A percentile compares a stretch with the other conserved stretches of the same genome.
phyloP scores from a whole-genome alignment of 2,329 filamentous ascomycete species.

The Fusarium agapanthi region DNA sequence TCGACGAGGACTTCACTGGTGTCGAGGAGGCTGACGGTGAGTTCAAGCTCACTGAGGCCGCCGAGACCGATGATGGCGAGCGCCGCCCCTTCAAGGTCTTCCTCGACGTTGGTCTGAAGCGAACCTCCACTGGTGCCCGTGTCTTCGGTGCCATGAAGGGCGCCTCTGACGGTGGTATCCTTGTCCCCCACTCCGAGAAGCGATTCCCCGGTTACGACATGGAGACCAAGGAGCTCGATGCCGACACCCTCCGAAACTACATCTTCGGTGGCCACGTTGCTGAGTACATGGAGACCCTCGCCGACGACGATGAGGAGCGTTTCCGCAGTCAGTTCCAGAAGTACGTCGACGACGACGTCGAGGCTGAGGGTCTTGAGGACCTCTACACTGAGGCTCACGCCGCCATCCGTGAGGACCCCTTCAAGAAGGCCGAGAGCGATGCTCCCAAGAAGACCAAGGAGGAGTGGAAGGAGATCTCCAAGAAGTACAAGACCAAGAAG shows the following conservation, averaged over 20 bases:
- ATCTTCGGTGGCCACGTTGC: slow-evolving; percentile 98
- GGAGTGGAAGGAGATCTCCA: slow-evolving; percentile 93
- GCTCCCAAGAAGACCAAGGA: slow-evolving; percentile 95
- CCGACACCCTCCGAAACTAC: slow-evolving; percentile 98
- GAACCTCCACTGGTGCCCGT: slow-evolving; percentile 97
- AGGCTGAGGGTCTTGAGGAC: slow-evolving; percentile 97
- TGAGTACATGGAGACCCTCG: slow-evolving; percentile 99
- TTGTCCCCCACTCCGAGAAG: slow-evolving; percentile 98
- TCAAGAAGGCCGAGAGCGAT: slow-evolving; percentile 84
- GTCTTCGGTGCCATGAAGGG: slow-evolving; percentile 99
- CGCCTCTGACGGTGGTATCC: slow-evolving; percentile 96
- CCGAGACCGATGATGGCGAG: slow-evolving; percentile 79
- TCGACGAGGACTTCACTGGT: slow-evolving; percentile 92
- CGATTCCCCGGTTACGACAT: slow-evolving; percentile 99
- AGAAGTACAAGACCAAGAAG: slow-evolving; percentile 85
- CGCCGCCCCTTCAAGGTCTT: slow-evolving; percentile 99
- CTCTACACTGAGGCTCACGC: slow-evolving; percentile 94
- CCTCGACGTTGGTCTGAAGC: slow-evolving; percentile 96
- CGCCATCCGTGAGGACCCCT: slow-evolving; percentile 96
- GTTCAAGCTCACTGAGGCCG: slow-evolving; percentile 93
- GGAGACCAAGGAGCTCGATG: slow-evolving; percentile 96
- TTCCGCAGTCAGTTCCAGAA: slow-evolving; percentile 98
- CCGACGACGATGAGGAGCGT: slow-evolving; percentile 99
- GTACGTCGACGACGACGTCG: slow-evolving; percentile 96
- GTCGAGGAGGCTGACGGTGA: slow-evolving; percentile 98